Evolutionary conservation across 2,329 filamentous ascomycete species (phyloP).

Genomic region (Davidsoniella eucalypti): DNA sequence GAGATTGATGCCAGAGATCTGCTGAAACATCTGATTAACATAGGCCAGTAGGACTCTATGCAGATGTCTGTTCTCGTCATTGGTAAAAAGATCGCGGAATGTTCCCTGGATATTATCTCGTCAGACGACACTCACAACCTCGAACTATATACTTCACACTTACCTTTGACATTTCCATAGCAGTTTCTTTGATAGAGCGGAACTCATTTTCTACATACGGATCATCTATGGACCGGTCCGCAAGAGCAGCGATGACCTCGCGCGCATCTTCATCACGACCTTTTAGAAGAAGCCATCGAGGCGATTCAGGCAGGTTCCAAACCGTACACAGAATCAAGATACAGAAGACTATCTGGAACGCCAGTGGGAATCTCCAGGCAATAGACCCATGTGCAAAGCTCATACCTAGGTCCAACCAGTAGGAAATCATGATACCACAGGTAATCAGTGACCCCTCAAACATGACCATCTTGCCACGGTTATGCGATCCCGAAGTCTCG

Average conservation of each 20-base stretch:
- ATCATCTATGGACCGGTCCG: constrained; percentile 36
- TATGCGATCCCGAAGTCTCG: constrained; percentile 31
- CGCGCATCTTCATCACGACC: background rate
- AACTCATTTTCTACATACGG: constrained; percentile 42
- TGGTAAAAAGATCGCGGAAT: constrained; percentile 39
- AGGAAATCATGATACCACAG: constrained; percentile 28
- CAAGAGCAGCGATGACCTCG: constrained; percentile 26
- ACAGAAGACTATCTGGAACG: constrained; percentile 39
- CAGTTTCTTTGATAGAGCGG: constrained; percentile 45
- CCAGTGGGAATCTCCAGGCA: constrained; percentile 43
- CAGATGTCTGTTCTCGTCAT: constrained; percentile 31
- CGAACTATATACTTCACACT: too few species aligned
- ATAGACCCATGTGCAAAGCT: constrained; percentile 19
- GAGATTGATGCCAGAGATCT: constrained; percentile 46
- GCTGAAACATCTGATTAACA: constrained; percentile 47
- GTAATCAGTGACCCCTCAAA: constrained; percentile 37
- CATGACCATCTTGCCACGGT: constrained; percentile 36
- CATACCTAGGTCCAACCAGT: constrained; percentile 23
- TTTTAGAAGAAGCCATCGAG: background rate
- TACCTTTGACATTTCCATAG: constrained; percentile 41
- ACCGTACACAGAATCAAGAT: constrained; percentile 28
- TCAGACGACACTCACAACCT: too few species aligned
- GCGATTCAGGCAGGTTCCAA: constrained; percentile 3
- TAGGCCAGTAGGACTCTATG: constrained; percentile 44
- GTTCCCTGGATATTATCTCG: constrained; percentile 19